Conservation (phyloP, 2,329 filamentous ascomycete species). For the Fusarium illudens region DNA sequence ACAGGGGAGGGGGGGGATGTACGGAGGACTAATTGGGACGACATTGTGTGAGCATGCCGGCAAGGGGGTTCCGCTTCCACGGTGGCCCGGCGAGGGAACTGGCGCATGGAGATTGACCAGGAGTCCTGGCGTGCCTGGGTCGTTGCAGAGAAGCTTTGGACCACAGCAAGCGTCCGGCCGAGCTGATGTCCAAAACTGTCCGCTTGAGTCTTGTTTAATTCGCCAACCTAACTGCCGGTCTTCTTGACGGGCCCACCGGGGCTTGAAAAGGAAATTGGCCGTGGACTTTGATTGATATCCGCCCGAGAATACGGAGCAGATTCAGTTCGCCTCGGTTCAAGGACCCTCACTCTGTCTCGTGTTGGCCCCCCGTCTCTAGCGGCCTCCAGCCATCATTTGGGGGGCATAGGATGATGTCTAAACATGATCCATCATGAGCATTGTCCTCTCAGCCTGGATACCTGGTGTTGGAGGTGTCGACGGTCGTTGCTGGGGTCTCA, state of each 20-base stretch:
- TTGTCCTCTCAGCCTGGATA: neutral
- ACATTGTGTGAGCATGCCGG: slow-evolving; percentile 36
- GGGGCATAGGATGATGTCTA: neutral
- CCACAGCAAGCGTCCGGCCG: slow-evolving; percentile 21
- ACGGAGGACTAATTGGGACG: slow-evolving; percentile 30
- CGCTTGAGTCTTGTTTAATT: slow-evolving; percentile 31
- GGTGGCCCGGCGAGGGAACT: slow-evolving; percentile 34
- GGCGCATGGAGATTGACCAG: slow-evolving; percentile 35
- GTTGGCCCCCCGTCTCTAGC: slow-evolving; percentile 7
- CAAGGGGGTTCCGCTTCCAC: slow-evolving; percentile 46
- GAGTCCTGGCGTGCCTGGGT: slow-evolving; percentile 21
- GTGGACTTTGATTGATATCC: slow-evolving; percentile 28
- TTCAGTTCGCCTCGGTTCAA: slow-evolving; percentile 27
- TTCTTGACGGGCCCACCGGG: slow-evolving; percentile 27
- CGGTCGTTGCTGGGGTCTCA: neutral
- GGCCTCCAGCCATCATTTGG: slow-evolving; percentile 1
- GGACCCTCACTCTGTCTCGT: slow-evolving; percentile 11
- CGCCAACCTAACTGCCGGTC: slow-evolving; percentile 40
- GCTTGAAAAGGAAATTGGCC: slow-evolving; percentile 28
- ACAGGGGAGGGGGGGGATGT: slow-evolving; percentile 33
- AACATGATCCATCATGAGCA: neutral
- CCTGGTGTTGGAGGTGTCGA: neutral
- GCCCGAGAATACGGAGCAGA: slow-evolving; percentile 23
- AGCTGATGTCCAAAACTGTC: slow-evolving; percentile 33
- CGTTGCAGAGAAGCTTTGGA: slow-evolving; percentile 26